Base-by-base conservation (phyloP, 2,329 filamentous ascomycete species). In the Calycina herbarum region DNA sequence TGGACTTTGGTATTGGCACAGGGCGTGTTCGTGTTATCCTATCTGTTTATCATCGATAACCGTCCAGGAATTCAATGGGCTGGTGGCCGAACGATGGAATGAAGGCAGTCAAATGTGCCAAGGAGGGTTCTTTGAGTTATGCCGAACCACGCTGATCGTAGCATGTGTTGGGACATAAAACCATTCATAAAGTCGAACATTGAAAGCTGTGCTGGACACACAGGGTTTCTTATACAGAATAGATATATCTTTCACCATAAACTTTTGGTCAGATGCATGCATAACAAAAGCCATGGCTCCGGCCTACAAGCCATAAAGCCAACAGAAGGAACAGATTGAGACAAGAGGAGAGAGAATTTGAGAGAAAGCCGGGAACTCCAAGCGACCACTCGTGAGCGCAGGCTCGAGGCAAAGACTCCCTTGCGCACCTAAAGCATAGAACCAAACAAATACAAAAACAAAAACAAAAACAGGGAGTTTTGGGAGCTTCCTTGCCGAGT, bases 61-160 rank as follows among this genome's bases (percentile, higher is more conserved):
- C 45, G 13, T 10, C 10, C 20, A 51, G 45, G 45, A 51, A 51
- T 51, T 24, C n/a, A 51, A 24, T 51, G 45, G n/a, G 13, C n/a
- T 51, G 45, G 45, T 51, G 45, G 45, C 45, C n/a, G 45, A 51
- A 51, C 45, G 45, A 24, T 51, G 45, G 45, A 51, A 51, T 51
- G 45, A 51, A 51, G 45, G 45, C 45, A 51, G 45, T 51, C n/a
- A n/a, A 48, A 48, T n/a, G 24, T 48, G 45, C n/a, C 45, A 48
- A 24, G 45, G 45, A 10, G n/a, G n/a, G n/a, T 6, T 10, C n/a
- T 20, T 24, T 20, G 45, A 48, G 20, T 24, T 48, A 48, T 48
- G n/a, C 13, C 17, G 15, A 45, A 45, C 42, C 38, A 13, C 38
- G 38, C 17, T 11, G 45, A 51, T 11, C 45, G 17, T 10, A 11